Conservation (phyloP, 1,284 basidiomycete genomes). For the Trametes pubescens region DNA sequence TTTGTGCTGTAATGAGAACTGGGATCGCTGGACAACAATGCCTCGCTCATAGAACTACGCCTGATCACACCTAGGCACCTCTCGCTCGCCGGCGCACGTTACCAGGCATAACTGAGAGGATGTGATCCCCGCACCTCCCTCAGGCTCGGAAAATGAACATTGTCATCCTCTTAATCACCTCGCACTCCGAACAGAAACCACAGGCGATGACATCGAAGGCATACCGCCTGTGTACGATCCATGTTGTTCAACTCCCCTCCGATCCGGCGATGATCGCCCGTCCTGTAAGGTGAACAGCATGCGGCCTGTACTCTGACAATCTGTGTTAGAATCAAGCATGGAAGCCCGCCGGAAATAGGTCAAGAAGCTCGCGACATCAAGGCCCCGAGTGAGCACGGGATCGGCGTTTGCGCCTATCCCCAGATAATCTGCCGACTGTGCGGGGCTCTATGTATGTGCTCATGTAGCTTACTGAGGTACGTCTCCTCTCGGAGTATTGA, state of each 20-base stretch:
- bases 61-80: too few species aligned
- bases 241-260: not conserved
- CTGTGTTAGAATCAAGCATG: not conserved
- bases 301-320: not conserved
- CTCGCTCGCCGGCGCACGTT: not conserved
- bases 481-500: too few species aligned
- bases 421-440: too few species aligned
- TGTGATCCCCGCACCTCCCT: not conserved
- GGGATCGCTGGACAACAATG: too few species aligned
- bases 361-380: not conserved
- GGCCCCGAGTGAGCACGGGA: too few species aligned
- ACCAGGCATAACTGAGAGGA: not conserved
- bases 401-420: too few species aligned
- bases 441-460: too few species aligned
- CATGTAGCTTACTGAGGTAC: too few species aligned
- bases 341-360: not conserved
- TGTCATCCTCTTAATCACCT: too few species aligned
- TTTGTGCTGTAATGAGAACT: not conserved
- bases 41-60: too few species aligned
- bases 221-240: not conserved
- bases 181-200: too few species aligned
- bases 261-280: not conserved
- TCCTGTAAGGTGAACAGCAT: not conserved
- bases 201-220: too few species aligned
- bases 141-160: not conserved